These are phyloP conservation scores for Chromera velia DNA, from an alignment of 73 alveolate genomes.

Conservation along the genomic window DNA sequence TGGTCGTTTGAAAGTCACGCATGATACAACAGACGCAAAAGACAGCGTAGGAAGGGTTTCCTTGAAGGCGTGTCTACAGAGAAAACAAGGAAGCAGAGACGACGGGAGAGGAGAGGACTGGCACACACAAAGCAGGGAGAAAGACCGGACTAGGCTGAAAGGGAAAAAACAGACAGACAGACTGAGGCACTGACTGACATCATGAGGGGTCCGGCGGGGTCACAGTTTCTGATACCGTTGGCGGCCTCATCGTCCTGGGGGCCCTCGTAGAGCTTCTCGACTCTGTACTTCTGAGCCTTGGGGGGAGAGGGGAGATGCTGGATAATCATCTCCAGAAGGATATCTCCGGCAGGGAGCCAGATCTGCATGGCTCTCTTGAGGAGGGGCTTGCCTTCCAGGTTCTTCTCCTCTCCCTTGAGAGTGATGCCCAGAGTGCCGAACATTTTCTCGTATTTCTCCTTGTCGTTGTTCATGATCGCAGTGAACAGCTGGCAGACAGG, in stretches of 20 bases:
- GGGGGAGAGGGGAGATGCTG: conserved; percentile 95
- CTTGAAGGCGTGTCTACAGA: no score
- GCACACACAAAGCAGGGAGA: no score
- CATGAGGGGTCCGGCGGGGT: conserved; percentile 95
- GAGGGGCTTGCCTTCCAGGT: conserved; percentile 55
- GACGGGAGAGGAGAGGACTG: no score
- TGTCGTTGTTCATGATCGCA: conserved; percentile 54
- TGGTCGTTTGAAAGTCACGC: no score
- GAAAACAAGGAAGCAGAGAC: no score
- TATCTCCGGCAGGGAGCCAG: conserved; percentile 97
- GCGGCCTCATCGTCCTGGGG: conserved; percentile 96
- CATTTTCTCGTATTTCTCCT: conserved; percentile 59
- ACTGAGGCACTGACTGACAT: background rate
- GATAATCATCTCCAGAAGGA: conserved; percentile 93
- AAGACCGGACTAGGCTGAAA: no score
- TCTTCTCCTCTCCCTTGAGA: conserved; percentile 56
- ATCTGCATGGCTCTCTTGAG: conserved; percentile 78
- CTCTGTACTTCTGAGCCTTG: conserved; percentile 92
- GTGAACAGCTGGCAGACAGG: conserved; percentile 61
- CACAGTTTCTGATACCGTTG: conserved; percentile 62
- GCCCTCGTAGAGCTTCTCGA: conserved; percentile 93
- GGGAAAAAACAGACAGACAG: background rate
- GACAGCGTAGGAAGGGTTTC: no score
- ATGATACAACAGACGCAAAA: no score
- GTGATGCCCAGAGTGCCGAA: conserved; percentile 49